Conservation (phyloP, 2,329 filamentous ascomycete genomes). For the Lasiodiplodia sp. region DNA sequence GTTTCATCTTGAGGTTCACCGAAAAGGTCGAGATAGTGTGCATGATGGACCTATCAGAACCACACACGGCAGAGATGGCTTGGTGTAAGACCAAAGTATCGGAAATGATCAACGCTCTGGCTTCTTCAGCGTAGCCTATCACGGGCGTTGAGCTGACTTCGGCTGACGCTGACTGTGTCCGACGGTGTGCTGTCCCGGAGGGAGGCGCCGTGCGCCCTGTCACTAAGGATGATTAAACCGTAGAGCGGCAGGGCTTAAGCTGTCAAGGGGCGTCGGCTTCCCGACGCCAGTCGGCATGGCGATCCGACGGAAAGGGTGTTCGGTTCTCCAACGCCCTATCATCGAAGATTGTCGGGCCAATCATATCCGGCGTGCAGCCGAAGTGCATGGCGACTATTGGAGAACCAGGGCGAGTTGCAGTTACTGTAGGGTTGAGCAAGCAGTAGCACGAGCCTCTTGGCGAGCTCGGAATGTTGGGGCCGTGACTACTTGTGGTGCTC, state of each 20-base stretch:
- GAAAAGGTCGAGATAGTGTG: background rate
- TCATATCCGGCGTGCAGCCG: background rate
- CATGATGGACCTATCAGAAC: background rate
- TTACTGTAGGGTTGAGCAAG: background rate
- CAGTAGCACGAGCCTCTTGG: background rate
- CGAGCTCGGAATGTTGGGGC: constrained; percentile 19
- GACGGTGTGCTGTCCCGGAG: constrained; percentile 15
- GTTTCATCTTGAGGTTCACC: background rate
- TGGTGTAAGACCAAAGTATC: background rate
- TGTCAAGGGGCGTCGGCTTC: background rate
- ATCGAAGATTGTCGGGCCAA: background rate
- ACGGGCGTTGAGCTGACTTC: background rate
- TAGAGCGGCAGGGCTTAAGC: background rate
- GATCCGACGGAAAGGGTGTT: background rate
- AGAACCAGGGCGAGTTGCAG: background rate
- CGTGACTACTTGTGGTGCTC: background rate
- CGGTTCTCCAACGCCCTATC: constrained; percentile 19
- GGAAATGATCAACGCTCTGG: background rate
- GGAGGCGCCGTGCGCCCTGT: constrained; percentile 21
- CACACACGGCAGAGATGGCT: background rate
- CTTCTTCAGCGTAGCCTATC: background rate
- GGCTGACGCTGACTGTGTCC: constrained; percentile 21
- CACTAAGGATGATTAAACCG: constrained; percentile 13
- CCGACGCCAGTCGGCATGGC: background rate
- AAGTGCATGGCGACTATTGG: background rate